phyloP scores from a whole-genome alignment of 768 basidiomycete species.

The Psilocybe subaeruginosa region DNA sequence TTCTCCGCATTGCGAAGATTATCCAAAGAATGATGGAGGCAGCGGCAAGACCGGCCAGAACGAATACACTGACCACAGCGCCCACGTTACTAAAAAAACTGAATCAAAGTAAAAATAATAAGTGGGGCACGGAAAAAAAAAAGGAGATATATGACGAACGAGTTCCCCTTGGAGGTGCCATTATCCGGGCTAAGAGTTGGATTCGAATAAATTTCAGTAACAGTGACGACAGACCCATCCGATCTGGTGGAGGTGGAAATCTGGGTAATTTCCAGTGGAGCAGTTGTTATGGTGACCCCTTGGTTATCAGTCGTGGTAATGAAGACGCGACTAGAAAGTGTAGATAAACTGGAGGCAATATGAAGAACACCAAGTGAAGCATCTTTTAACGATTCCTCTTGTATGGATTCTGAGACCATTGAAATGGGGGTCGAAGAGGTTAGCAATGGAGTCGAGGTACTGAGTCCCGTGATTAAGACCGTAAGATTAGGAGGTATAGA shows the following conservation, averaged over 20 bases:
- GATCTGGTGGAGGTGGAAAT: conserved; percentile 55
- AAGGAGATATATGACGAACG: conserved; percentile 43
- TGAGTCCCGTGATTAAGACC: neutral
- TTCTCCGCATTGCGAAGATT: conserved; percentile 69
- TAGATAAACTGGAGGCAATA: conserved; percentile 44
- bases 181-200: conserved; percentile 67
- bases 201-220: conserved; percentile 69
- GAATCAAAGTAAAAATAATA: neutral
- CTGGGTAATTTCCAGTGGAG: conserved; percentile 63
- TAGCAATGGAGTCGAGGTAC: neutral
- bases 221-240: conserved; percentile 55
- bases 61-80: conserved; percentile 92
- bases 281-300: conserved; percentile 50
- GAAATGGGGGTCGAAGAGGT: neutral
- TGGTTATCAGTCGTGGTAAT: conserved; percentile 61
- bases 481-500: neutral
- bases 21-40: conserved; percentile 71
- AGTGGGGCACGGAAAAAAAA: neutral
- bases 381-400: neutral
- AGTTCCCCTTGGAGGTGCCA: conserved; percentile 38
- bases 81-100: conserved; percentile 90
- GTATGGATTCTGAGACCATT: neutral
- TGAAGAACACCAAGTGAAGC: neutral
- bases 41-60: conserved; percentile 85
- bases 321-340: conserved; percentile 53